Percentiles rank a stretch among this genome's conserved stretches.
Evolutionary conservation across 1,284 basidiomycete species (phyloP).

Genomic region (Leccinum insolens): DNA sequence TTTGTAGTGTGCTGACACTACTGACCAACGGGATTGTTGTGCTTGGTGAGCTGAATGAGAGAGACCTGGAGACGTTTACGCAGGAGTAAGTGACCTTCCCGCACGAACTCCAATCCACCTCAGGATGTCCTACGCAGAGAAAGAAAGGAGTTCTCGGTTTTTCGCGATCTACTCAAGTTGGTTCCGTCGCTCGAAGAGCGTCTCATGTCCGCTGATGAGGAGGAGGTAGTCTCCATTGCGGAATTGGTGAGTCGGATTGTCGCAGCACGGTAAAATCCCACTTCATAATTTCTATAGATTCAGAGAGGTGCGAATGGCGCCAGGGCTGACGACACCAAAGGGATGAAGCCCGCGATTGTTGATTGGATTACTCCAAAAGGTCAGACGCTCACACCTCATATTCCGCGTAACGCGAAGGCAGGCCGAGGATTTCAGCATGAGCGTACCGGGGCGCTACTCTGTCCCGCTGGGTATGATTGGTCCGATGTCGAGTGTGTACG

Average conservation of each 20-base stretch:
- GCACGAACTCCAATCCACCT: too few relatives aligned
- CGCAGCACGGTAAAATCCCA: neutral
- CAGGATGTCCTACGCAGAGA: neutral
- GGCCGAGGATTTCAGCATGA: neutral
- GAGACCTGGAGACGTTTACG: too few relatives aligned
- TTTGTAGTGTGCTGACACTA: too few relatives aligned
- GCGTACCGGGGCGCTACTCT: neutral
- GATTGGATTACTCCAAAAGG: neutral
- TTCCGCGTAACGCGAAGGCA: neutral
- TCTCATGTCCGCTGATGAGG: neutral
- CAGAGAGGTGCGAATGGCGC: neutral
- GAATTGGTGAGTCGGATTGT: neutral
- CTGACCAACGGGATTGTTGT: too few relatives aligned
- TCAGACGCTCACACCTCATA: neutral
- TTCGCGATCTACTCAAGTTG: neutral
- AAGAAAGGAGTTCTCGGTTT: neutral
- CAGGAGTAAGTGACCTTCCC: too few relatives aligned
- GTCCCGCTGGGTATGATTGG: neutral
- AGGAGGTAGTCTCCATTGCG: neutral
- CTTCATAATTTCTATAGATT: neutral
- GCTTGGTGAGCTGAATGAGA: too few relatives aligned
- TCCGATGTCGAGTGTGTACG: neutral
- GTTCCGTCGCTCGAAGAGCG: neutral
- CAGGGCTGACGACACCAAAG: neutral
- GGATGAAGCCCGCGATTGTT: neutral